phyloP scores from a whole-genome alignment of 2,329 filamentous ascomycete genomes.

The Macrophomina phaseolina region DNA sequence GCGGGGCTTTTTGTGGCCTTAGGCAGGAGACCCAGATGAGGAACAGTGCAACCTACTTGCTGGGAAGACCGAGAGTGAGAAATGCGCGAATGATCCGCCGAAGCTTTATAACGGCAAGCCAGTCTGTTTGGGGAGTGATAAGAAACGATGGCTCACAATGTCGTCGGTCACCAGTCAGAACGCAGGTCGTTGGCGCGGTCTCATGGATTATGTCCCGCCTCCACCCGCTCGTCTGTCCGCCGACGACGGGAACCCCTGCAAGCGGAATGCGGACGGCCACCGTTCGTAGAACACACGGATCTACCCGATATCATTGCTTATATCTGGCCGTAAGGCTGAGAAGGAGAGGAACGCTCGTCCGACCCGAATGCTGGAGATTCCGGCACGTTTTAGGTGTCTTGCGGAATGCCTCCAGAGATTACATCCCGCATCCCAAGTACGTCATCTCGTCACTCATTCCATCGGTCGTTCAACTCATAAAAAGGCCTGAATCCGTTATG shows the following conservation, averaged over 20 bases:
- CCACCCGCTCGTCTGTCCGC: background rate
- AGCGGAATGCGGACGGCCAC: background rate
- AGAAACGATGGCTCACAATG: background rate
- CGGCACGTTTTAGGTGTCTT: background rate
- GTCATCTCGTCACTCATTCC: background rate
- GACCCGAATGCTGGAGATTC: background rate
- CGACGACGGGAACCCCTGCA: background rate
- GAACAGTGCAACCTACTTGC: too few relatives aligned
- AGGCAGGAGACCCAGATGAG: too few relatives aligned
- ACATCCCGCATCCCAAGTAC: background rate
- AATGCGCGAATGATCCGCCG: too few relatives aligned
- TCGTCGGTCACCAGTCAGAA: background rate
- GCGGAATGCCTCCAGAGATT: background rate
- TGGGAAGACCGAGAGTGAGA: too few relatives aligned
- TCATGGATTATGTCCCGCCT: background rate
- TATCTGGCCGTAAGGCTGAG: constrained; percentile 2
- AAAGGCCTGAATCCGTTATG: constrained; percentile 12
- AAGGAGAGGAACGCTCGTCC: background rate
- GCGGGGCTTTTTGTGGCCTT: too few relatives aligned
- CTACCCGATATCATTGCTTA: constrained; percentile 15
- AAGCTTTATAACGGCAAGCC: too few relatives aligned
- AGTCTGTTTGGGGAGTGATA: background rate
- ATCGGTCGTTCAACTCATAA: background rate
- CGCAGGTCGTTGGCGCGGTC: constrained; percentile 14
- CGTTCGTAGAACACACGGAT: constrained; percentile 2